Evolutionary conservation across 23 red algal species (phyloP), one percentile per base, ranked within the genome.

Genomic region (Pyropia haitanensis): DNA sequence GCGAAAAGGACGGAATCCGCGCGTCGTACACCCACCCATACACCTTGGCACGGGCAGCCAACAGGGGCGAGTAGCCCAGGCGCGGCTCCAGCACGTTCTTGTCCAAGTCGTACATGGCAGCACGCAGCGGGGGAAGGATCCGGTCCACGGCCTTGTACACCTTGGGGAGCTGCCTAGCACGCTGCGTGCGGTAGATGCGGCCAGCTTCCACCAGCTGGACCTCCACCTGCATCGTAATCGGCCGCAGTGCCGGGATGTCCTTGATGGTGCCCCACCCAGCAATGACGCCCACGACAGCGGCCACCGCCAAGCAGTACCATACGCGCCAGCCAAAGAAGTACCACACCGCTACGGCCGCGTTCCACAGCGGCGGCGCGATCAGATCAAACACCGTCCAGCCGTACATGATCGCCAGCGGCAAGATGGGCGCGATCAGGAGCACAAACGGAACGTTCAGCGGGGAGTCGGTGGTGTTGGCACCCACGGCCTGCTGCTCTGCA

Each of bases 361-460:
- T 28, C 16, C 59, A 27, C 14, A 72, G 44, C 14, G 68, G 70
- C 2, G 85, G 85, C 39, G 79, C 27, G 13, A 67, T 31, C 52
- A 82, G 61, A 19, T 49, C 56, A 32, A 80, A 21, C 14, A 70
- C 70, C 30, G 85, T 90, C 71, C 76, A 80, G 31, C 64, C 68
- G 50, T 81, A 81, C 85, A 90, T 81, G 30, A 81, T 69, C 20
- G 71, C 85, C 32, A 90, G 72, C 1, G 85, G 85, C 57, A 80
- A 14, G 9, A 90, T 55, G 27, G 85, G 85, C 28, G 79, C 78
- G 23, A 76, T 65, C 65, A 90, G 18, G 26, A 90, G 70, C 50
- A 90, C 58, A 68, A 68, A 90, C 20, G 85, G 85, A 2, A 68
- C 79, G 61, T 90, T 82, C 57, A 90, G 71, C 18, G 85, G 75